phyloP scores from a whole-genome alignment of 768 basidiomycete genomes.

The Podaxis carcinomalis region DNA sequence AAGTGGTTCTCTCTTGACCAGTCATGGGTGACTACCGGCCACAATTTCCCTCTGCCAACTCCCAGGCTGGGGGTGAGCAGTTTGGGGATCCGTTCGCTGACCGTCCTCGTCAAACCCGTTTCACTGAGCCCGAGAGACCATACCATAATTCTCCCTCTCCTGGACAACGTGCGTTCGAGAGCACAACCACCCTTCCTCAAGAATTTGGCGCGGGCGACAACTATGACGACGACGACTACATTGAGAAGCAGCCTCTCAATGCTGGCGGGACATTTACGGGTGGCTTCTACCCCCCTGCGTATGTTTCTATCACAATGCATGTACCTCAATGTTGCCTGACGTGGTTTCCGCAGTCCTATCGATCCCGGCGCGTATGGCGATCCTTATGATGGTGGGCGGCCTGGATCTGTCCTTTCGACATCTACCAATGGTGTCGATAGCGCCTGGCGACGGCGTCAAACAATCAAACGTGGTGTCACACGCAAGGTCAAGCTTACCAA shows the following conservation, averaged over 20 bases:
- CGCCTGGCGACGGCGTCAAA: conserved; percentile 76
- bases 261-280: conserved; percentile 48
- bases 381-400: conserved; percentile 51
- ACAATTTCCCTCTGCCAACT: conserved; percentile 30
- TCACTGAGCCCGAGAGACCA: conserved; percentile 49
- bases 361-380: conserved; percentile 66
- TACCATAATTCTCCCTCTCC: conserved; percentile 30
- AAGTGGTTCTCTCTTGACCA: conserved; percentile 12
- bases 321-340: conserved; percentile 5
- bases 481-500: conserved; percentile 91
- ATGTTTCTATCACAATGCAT: conserved; percentile 24
- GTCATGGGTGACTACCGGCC: conserved; percentile 37
- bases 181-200: conserved; percentile 49
- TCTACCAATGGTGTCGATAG: conserved; percentile 55
- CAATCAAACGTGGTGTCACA: conserved; percentile 89
- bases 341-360: conserved; percentile 28
- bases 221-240: conserved; percentile 63
- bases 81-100: conserved; percentile 73
- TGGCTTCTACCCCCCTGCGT: conserved; percentile 77
- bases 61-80: conserved; percentile 26
- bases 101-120: conserved; percentile 56
- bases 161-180: conserved; percentile 49
- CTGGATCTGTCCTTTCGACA: conserved; percentile 45
- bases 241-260: conserved; percentile 77
- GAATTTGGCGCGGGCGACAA: conserved; percentile 17